Evolutionary conservation across 768 basidiomycete genomes (phyloP).

Genomic region (Tulasnella sp.): DNA sequence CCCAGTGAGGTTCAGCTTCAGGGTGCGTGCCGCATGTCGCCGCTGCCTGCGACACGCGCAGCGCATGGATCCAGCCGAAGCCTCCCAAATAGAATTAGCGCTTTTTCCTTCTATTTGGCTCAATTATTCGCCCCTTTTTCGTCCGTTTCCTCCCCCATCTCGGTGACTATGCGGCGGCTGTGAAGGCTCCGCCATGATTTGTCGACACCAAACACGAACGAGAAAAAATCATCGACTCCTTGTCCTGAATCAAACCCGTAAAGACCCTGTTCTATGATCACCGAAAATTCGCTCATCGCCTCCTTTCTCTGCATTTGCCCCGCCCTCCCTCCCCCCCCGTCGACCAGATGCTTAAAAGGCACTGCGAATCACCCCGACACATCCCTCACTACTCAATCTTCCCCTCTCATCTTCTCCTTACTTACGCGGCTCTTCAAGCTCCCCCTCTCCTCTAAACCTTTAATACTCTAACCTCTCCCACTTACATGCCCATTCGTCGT

Average conservation of each 20-base stretch:
- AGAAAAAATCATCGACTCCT: background rate
- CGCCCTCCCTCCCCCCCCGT: background rate
- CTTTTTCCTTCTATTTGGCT: background rate
- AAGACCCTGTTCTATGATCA: background rate
- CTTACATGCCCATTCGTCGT: constrained; percentile 22
- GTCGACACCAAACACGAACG: constrained; percentile 1
- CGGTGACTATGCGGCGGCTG: constrained; percentile 7
- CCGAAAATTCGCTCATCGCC: background rate
- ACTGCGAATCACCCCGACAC: background rate
- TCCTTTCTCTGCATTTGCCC: background rate
- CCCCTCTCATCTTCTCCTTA: constrained; percentile 12
- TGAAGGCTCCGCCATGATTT: background rate
- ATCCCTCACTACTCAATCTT: background rate
- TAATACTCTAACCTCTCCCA: background rate
- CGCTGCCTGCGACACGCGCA: background rate
- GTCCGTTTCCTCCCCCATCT: background rate
- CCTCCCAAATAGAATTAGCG: background rate
- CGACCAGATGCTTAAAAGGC: background rate
- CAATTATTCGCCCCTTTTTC: background rate
- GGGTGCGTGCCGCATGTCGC: background rate
- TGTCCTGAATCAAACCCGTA: background rate
- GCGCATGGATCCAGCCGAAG: background rate
- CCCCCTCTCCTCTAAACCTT: background rate
- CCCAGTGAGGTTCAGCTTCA: background rate
- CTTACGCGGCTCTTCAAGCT: background rate